Base-by-base conservation (phyloP, 2,329 filamentous ascomycete genomes). In the Penicillium sp. region DNA sequence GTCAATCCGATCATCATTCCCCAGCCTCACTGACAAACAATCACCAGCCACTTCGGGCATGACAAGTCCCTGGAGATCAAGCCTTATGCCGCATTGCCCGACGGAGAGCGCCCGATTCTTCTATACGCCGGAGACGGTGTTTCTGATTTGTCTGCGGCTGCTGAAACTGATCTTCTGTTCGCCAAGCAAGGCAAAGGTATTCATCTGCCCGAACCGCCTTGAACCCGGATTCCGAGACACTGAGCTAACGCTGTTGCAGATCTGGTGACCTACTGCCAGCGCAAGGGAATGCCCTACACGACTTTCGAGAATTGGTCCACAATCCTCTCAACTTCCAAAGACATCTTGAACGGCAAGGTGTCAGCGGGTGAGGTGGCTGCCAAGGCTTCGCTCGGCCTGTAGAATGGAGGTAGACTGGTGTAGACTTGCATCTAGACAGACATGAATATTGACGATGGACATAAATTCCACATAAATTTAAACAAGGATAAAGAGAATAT, bases 41-140 rank as follows among this genome's bases (percentile, higher is more conserved):
- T 52, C 59, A 51, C 29, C 61, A 90, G 89, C 71, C 83, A 87
- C 58, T 96, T 96, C 69, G 94, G 94, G n/a, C 94, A 99, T 73
- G 93, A 99, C 82, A 99, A 99, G 84, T 93, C 89, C 27, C 81
- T 93, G 53, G 91, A 94, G 73, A 91, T 99, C 69, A 86, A 90
- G 64, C 91, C 91, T 51, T 97, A 97, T 77, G 76, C 75, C 27
- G 74, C 86, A 27, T 81, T 96, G 43, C 86, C 90, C 0, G 81
- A 81, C 15, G 74, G 80, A 33, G 77, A 89, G 69, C 83, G 92
- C 42, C 94, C 94, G 2, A 87, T 86, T 39, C 85, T 97, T 78
- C 91, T 97, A 75, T 99, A 99, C 70, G 93, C 94, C 33, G 94
- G 94, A 58, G 93, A 97, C 68, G 93, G 93, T 49, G 91, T 97